Base-by-base conservation (phyloP, 2,329 filamentous ascomycete genomes). In the Fusarium marasasianum region DNA sequence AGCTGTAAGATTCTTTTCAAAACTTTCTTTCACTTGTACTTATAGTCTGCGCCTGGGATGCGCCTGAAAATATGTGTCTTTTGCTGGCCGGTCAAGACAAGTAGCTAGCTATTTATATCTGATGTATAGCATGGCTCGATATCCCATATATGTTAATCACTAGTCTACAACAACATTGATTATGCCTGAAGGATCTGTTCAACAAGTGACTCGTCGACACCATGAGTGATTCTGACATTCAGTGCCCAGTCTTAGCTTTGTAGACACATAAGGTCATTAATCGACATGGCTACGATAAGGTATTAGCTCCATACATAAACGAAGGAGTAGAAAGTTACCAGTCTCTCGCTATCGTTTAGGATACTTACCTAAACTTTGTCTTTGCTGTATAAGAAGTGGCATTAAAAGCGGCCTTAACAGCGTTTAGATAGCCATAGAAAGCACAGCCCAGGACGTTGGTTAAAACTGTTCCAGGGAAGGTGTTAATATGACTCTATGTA, bases 221-320 rank as follows among this genome's bases (percentile, higher is more conserved):
- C 4, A 31, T 22, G 3, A 31, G 4, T 12, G 8, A 17, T 5
- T 4, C 5, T 8, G 0, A 12, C 1, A 3, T 9, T 12, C 5
- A 12, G 9, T 14, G 9, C 6, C 22, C 31, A 22, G 5, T 22
- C 12, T 14, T 6, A 13, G 24, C 8, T 29, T 12, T 29, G 12
- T 13, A 22, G 12, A 10, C 2, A 20, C 5, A 29, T 10, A 1
- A 26, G 11, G 12, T 0, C 24, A 18, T 18, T 17, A 24, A 8
- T 41, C 11, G 17, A 17, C 5, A 26, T 26, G 11, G 17, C 17
- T 6, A 13, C n/a, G 17, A 18, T 24, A 5, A 18, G 17, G 11
- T 18, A 24, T 26, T 2, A 13, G n/a, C 10, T 5, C 6, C 2
- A 11, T 18, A 24, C 7, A 18, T 0, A 26, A 18, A 14, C 11